Base-by-base conservation (phyloP, 2,329 filamentous ascomycete species). In the Fusarium coffeatum region DNA sequence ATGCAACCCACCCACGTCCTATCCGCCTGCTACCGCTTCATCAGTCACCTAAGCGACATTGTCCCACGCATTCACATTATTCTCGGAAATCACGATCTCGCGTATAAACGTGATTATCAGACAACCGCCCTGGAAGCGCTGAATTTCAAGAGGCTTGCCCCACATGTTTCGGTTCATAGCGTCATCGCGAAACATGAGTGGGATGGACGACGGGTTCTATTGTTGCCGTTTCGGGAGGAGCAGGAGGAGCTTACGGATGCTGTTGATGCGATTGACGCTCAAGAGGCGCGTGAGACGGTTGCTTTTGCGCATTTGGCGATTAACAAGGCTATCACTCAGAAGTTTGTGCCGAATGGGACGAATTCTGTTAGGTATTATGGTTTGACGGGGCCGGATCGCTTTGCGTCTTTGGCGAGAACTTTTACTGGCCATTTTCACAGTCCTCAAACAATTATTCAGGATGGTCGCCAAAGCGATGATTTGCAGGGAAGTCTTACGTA, bases 51-150 rank as follows among this genome's bases (percentile, higher is more conserved):
- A 27, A 74, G 53, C 47, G 59, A 70, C 9, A 27, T 42, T 8
- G 55, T 72, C 12, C 69, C 71, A 7, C 59, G 43, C 12, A 22
- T 75, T 16, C 59, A 75, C 32, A 59, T 75, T 45, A 0, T 75
- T 8, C 71, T 75, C 11, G 73, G 73, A 13, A 75, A 75, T 34
- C 73, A 75, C 56, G 66, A 75, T 5, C 72, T 75, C 22, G 60
- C 71, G 28, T 74, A 74, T 25, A 66, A 69, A 53, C 72, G 69
- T 16, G 72, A 75, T 40, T 73, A 74, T 46, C 47, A 72, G 45
- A 74, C 66, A 1, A 74, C 69, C 0, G 72, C 72, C 0, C 70
- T 74, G 2, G 43, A 72, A 1, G 68, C 56, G 9, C 47, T 74
- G 15, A 68, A 71, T 11, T 65, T 74, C 13, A 55, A 43, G 9